These are phyloP conservation scores for Ogataea paraovalis DNA, from an alignment of 805 yeast species.

Conservation along the genomic window DNA sequence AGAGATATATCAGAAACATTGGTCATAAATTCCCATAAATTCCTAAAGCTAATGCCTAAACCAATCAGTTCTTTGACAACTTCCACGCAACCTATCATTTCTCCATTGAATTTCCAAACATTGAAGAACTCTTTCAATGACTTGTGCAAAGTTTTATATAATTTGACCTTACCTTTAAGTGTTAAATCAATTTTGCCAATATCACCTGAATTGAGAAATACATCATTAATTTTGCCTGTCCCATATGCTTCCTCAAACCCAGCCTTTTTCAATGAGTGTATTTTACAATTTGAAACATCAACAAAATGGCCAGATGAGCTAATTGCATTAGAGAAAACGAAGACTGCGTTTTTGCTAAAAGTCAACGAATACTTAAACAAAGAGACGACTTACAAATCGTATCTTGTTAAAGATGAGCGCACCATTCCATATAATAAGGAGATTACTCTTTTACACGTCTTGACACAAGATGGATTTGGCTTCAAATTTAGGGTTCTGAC, in stretches of 20 bases:
- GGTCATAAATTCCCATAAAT: constrained; percentile 36
- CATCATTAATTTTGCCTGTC: constrained; percentile 75
- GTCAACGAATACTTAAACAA: constrained; percentile 46
- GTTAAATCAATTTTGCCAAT: constrained; percentile 71
- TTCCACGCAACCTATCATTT: constrained; percentile 44
- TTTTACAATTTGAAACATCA: constrained; percentile 85
- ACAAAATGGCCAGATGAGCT: constrained; percentile 96
- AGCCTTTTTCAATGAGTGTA: constrained; percentile 73
- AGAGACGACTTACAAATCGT: constrained; percentile 53
- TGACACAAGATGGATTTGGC: constrained; percentile 88
- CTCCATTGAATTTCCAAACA: constrained; percentile 38
- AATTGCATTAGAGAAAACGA: constrained; percentile 78
- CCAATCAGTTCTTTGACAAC: constrained; percentile 58
- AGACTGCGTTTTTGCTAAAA: constrained; percentile 81
- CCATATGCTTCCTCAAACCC: constrained; percentile 76
- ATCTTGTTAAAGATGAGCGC: constrained; percentile 59
- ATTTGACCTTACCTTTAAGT: constrained; percentile 61
- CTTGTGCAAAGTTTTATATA: constrained; percentile 43
- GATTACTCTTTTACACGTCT: constrained; percentile 54
- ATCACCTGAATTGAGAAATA: constrained; percentile 68
- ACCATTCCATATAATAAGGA: constrained; percentile 62
- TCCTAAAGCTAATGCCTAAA: constrained; percentile 51
- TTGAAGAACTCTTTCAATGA: constrained; percentile 49
- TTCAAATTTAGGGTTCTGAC: constrained; percentile 73
- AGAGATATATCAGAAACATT: constrained; percentile 37